Base-by-base conservation (phyloP, 2,329 filamentous ascomycete genomes). In the Colletotrichum graminicola region DNA sequence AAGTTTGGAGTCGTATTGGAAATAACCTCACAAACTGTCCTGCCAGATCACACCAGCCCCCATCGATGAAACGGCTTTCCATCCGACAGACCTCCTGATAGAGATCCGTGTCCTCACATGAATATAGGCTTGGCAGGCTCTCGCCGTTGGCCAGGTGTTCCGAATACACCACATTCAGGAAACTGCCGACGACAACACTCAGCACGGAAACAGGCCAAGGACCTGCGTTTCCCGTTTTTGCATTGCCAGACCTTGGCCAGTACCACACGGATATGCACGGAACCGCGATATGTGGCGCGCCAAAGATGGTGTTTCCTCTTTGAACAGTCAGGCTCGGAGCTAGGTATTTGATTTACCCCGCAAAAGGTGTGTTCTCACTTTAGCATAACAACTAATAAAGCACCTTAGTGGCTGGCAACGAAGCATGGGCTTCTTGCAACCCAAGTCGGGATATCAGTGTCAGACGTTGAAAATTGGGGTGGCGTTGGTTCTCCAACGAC, bases 91-190 rank as follows among this genome's bases (percentile, higher is more conserved):
- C 23, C 70, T 80, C 3, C 77, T 79, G 0, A 61, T 56, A 2
- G 79, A 80, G 66, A 71, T 81, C 41, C 75, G 77, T 34, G 73
- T 77, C 34, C 70, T 77, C 39, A 74, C 79, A 62, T 80, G 79
- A 77, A 73, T 76, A 47, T 75, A 76, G 39, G 75, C 75, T 0
- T 76, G 79, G 47, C 75, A 76, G 39, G 75, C 75, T 0, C 76
- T 79, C 0, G 78, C 78, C 10, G 39, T 66, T 2, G 51, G 65
- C n/a, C 77, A 78, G 59, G 67, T 81, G 52, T 81, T 80, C 64
- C 77, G 80, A 55, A 63, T 80, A 63, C 74, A 74, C 16, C 64
- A 62, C 32, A 65, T 76, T 51, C 32, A 60, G 41, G 14, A 39
- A 45, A 29, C 51, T 21, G 18, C 51, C 43, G 43, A 41, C 51